Conservation (phyloP, 75 land plant species). For the Sequoiadendron giganteum region DNA sequence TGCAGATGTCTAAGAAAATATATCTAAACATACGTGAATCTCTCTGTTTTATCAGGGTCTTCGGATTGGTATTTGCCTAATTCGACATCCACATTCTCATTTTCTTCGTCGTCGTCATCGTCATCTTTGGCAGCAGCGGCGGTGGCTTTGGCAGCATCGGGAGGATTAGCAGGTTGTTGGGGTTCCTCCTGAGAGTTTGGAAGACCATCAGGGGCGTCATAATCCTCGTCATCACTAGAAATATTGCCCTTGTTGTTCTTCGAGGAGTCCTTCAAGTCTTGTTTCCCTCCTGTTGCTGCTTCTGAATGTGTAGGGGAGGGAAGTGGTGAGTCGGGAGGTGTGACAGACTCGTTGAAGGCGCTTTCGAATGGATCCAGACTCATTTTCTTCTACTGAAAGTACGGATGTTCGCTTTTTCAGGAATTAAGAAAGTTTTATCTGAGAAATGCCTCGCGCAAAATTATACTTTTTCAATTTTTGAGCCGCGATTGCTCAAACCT, state of each 20-base stretch:
- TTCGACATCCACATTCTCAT: neutral
- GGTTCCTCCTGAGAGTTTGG: neutral
- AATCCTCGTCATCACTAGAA: neutral
- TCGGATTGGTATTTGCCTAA: conserved; percentile 1
- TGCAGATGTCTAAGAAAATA: neutral
- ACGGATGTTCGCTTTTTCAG: neutral
- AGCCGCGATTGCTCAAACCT: no score
- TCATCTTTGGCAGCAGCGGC: neutral
- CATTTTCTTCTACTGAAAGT: neutral
- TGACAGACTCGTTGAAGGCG: neutral
- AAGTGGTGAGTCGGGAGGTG: neutral
- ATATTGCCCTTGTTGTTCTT: neutral
- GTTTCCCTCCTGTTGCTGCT: neutral
- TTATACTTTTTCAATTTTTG: no score
- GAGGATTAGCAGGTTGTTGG: neutral
- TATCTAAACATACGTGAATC: neutral
- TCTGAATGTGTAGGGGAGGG: neutral
- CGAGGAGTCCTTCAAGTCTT: neutral
- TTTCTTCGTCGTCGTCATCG: neutral
- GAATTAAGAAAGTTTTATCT: no score
- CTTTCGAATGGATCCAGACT: neutral
- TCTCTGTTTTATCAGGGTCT: conserved; percentile 2
- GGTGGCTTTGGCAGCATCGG: neutral
- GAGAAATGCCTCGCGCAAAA: no score
- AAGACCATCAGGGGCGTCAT: neutral